Evolutionary conservation across 306 rosid species (phyloP).

Genomic region (Cicer arietinum): DNA sequence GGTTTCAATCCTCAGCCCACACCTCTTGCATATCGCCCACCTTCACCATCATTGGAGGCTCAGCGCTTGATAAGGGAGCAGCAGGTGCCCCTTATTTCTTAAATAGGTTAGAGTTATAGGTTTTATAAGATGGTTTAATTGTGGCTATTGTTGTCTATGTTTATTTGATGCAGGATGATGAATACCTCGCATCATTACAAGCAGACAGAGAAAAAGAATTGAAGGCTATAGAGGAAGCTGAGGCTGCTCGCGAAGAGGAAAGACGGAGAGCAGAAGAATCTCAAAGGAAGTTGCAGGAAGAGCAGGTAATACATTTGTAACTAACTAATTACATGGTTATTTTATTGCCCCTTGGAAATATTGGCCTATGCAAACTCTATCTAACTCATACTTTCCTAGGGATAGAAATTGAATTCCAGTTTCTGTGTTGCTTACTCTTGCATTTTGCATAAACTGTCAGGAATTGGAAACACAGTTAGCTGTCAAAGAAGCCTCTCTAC

Average conservation of each 20-base stretch:
- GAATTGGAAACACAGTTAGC: slow-evolving; percentile 81
- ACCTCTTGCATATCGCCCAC: slow-evolving; percentile 60
- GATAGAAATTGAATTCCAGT: not conserved
- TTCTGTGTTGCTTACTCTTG: slow-evolving; percentile 39
- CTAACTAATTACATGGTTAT: slow-evolving; percentile 18
- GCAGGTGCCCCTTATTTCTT: slow-evolving; percentile 65
- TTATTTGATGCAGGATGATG: slow-evolving; percentile 84
- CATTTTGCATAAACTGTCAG: slow-evolving; percentile 55
- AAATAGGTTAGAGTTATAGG: slow-evolving; percentile 17
- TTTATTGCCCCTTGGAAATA: not conserved
- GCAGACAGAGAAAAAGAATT: slow-evolving; percentile 90
- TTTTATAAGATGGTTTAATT: slow-evolving; percentile 29
- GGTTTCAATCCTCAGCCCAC: slow-evolving; percentile 50
- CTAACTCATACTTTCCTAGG: not conserved
- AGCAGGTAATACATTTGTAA: slow-evolving; percentile 62
- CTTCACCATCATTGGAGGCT: slow-evolving; percentile 83
- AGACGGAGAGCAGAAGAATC: slow-evolving; percentile 77
- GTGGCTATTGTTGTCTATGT: slow-evolving; percentile 12
- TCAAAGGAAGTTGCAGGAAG: slow-evolving; percentile 72
- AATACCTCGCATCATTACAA: slow-evolving; percentile 85
- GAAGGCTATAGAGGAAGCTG: slow-evolving; percentile 78
- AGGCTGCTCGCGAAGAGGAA: slow-evolving; percentile 83
- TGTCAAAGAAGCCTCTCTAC: slow-evolving; percentile 79
- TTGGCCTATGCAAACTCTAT: slow-evolving; percentile 25
- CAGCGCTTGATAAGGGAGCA: slow-evolving; percentile 94